Conservation (phyloP, 2,329 filamentous ascomycete species). For the Akanthomyces muscarius region DNA sequence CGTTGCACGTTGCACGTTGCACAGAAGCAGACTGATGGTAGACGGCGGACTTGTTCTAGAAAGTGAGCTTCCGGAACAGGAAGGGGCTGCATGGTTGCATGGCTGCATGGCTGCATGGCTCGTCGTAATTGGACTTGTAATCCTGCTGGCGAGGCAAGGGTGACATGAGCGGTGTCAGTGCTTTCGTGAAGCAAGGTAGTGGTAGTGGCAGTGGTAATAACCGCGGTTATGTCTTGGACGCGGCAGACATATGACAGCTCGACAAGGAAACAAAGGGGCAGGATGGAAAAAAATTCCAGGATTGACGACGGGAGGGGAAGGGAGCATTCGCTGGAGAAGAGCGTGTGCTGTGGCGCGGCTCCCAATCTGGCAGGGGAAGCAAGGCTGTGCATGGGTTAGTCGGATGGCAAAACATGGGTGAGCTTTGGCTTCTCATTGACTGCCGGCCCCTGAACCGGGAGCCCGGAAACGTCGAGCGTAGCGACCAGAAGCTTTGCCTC, state of each 20-base stretch:
- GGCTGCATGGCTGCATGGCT: constrained; percentile 1
- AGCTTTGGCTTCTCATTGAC: constrained; percentile 7
- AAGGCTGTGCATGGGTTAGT: constrained; percentile 6
- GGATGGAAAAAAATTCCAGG: background rate
- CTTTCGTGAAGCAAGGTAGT: background rate
- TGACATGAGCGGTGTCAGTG: background rate
- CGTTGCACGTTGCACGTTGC: background rate
- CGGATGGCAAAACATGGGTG: background rate
- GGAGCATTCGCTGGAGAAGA: background rate
- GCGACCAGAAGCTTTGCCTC: background rate
- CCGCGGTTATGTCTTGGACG: background rate
- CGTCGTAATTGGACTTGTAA: background rate
- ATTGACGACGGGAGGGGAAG: background rate
- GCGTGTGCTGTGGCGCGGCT: background rate
- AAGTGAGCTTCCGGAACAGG: background rate
- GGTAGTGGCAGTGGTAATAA: background rate
- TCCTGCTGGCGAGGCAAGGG: background rate
- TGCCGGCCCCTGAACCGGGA: constrained; percentile 7
- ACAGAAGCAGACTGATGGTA: background rate
- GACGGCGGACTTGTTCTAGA: background rate
- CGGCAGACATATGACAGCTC: constrained; percentile 2
- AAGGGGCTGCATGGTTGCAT: background rate
- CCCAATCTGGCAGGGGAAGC: background rate
- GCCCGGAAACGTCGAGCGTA: constrained; percentile 9
- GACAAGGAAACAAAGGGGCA: background rate